Conservation (phyloP, 768 basidiomycete genomes). For the Bullera alba region DNA sequence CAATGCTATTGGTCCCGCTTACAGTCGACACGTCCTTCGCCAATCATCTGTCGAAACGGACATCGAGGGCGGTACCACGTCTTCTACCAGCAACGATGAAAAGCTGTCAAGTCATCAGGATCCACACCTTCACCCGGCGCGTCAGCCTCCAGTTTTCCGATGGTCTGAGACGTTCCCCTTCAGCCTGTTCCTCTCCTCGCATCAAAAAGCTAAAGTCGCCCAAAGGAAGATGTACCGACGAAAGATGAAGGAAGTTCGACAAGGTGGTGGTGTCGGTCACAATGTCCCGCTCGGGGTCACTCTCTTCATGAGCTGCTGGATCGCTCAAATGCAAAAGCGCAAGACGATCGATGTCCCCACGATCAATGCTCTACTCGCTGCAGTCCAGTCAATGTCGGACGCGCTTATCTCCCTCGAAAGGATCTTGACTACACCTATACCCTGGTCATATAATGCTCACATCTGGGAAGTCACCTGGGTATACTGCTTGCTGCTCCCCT, state of each 20-base stretch:
- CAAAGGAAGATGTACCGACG: slow-evolving; percentile 9
- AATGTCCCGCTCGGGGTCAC: slow-evolving; percentile 40
- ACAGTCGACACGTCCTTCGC: slow-evolving; percentile 4
- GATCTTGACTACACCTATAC: slow-evolving; percentile 43
- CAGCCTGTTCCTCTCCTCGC: slow-evolving; percentile 10
- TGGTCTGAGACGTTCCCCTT: slow-evolving; percentile 26
- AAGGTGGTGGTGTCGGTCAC: slow-evolving; percentile 24
- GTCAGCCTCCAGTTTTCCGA: slow-evolving; percentile 29
- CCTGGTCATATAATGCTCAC: slow-evolving; percentile 38
- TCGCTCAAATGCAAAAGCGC: slow-evolving; percentile 30
- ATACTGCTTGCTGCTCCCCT: slow-evolving; percentile 39
- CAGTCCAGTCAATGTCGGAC: slow-evolving; percentile 28
- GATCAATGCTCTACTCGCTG: slow-evolving; percentile 29
- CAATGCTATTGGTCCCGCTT: slow-evolving; percentile 9
- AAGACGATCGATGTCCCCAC: slow-evolving; percentile 41
- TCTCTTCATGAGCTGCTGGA: slow-evolving; percentile 38
- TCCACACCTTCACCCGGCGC: slow-evolving; percentile 22
- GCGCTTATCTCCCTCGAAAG: slow-evolving; percentile 34
- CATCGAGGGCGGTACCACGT: no score
- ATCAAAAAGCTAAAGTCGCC: slow-evolving; percentile 14
- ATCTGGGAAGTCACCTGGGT: slow-evolving; percentile 44
- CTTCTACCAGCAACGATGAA: not conserved
- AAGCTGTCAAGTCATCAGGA: not conserved
- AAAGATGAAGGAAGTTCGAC: slow-evolving; percentile 4
- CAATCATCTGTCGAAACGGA: slow-evolving; percentile 1